Evolutionary conservation across 2,329 filamentous ascomycete genomes (phyloP).

Genomic region (Thermoascus crustaceus): DNA sequence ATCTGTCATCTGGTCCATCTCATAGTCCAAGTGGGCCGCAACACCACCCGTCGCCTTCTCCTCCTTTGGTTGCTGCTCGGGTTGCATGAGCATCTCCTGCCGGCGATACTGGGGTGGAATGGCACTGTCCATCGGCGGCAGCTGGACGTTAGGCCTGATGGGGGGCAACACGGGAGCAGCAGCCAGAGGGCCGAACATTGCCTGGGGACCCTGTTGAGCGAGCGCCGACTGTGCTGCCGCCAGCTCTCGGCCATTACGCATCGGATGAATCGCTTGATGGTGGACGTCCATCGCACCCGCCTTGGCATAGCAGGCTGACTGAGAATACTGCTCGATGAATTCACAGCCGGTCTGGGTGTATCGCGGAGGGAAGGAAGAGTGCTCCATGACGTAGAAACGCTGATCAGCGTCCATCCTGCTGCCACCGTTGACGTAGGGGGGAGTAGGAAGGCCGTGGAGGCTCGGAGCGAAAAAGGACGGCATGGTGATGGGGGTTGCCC

Average conservation of each 20-base stretch:
- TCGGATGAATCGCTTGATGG: conserved; percentile 19
- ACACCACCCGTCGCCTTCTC: conserved; percentile 73
- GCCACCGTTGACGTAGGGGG: conserved; percentile 33
- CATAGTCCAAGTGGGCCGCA: conserved; percentile 89
- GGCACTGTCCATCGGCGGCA: conserved; percentile 34
- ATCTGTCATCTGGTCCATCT: conserved; percentile 92
- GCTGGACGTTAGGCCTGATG: conserved; percentile 31
- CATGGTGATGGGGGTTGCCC: conserved; percentile 27
- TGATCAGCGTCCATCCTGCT: conserved; percentile 30
- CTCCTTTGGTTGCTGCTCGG: conserved; percentile 43
- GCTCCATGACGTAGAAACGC: conserved; percentile 31
- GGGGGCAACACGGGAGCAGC: conserved; percentile 32
- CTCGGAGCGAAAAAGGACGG: conserved; percentile 36
- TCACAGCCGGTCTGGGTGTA: conserved; percentile 38
- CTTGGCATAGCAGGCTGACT: conserved; percentile 33
- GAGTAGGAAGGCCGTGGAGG: conserved; percentile 34
- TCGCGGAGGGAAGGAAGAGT: conserved; percentile 33
- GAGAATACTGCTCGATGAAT: conserved; percentile 40
- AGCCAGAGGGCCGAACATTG: conserved; percentile 28
- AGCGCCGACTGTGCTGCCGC: conserved; percentile 16
- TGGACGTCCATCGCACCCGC: conserved; percentile 27
- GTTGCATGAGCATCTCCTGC: conserved; percentile 29
- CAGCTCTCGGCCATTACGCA: conserved; percentile 28
- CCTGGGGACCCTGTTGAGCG: conserved; percentile 19
- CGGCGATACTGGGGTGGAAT: conserved; percentile 35